Evolutionary conservation across 352 stramenopile genomes (phyloP), one percentile per base, ranked within the genome.

Genomic region (Phytophthora sp.): DNA sequence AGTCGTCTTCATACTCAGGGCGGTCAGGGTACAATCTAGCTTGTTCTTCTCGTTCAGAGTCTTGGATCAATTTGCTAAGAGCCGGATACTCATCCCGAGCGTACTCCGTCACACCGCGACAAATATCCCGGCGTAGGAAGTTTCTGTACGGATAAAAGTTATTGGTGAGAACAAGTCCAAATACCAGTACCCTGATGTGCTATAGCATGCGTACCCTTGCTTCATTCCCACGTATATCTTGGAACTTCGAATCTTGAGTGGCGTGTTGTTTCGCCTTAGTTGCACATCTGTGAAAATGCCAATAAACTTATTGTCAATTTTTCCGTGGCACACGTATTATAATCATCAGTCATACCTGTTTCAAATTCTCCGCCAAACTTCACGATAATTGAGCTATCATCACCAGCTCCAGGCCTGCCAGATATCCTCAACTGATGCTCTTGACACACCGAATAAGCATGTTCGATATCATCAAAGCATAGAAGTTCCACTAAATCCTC

Each of bases 61-160:
- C 67, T 66, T 92, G 61, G 15, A 96, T 90, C 24, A 87, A 41
- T 32, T 87, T 82, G 50, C 84, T 94, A 26, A 96, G 59, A 1
- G 68, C 64, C 24, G 88, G 88, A 54, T 96, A 96, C 20, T 87
- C 79, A 24, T 89, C 62, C 38, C 67, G 62, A 20, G 64, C 57
- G 60, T 95, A 95, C 59, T 96, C 88, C 0, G 86, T 96, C 54
- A 93, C 84, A 2, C 88, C 88, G 13, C 88, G 86, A 23, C 84
- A 93, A 27, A 96, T 64, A 64, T 96, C 88, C 42, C 72, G 66
- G 7, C 88, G 72, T 42, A 86, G 55, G 50, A 76, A 92, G 28
- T 87, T 78, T 11, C 86, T 94, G 27, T 15, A 57, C 24, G 59
- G 17, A 49, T 26, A 9, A 45, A 44, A 0, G 5, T 34, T 24